Conservation (phyloP, 768 basidiomycete species). For the Russula foetens region DNA sequence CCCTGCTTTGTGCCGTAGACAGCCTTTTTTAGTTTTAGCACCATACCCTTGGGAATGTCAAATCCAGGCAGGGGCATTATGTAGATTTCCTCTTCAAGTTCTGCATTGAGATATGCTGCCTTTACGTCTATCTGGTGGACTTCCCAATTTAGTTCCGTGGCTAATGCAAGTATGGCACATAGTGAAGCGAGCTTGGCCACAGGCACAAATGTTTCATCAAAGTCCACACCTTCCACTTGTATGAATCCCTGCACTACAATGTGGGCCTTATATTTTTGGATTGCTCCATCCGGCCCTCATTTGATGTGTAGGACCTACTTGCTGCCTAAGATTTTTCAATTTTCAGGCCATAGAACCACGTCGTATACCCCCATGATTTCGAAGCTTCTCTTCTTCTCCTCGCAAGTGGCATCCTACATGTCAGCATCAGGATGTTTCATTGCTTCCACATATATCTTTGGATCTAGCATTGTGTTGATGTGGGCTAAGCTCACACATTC, state of each 20-base stretch:
- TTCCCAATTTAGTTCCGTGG: neutral
- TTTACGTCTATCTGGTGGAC: neutral
- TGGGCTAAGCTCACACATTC: neutral
- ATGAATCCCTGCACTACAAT: conserved; percentile 33
- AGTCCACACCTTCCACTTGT: conserved; percentile 31
- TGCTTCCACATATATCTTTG: neutral
- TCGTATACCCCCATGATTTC: conserved; percentile 18
- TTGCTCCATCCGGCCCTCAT: conserved; percentile 23
- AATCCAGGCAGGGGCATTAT: neutral
- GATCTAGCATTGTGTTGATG: neutral
- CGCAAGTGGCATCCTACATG: neutral
- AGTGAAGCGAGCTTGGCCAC: conserved; percentile 17
- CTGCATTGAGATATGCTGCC: neutral
- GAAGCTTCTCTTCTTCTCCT: neutral
- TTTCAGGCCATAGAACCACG: conserved; percentile 19
- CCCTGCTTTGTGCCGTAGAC: neutral
- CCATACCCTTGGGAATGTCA: neutral
- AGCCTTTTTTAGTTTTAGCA: neutral
- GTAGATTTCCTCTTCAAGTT: neutral
- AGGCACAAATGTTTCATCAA: conserved; percentile 6
- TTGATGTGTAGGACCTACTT: conserved; percentile 32
- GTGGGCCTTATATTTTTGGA: conserved; percentile 30
- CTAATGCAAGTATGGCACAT: neutral
- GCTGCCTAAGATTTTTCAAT: conserved; percentile 24
- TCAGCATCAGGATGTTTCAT: neutral